These are phyloP conservation scores for Metschnikowia reukaufii DNA, from an alignment of 805 yeast genomes.

Conservation along the genomic window DNA sequence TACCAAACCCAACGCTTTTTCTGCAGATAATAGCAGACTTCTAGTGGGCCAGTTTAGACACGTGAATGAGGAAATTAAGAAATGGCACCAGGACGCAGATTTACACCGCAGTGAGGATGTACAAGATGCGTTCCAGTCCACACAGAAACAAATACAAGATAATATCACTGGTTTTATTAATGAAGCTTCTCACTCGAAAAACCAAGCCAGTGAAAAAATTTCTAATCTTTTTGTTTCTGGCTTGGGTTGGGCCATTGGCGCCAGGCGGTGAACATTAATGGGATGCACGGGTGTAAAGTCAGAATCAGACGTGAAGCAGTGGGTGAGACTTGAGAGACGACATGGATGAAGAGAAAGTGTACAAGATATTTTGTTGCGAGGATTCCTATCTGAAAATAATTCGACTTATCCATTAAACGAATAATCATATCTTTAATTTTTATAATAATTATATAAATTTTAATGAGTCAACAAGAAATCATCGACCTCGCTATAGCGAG, in stretches of 20 bases:
- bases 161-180: conserved; percentile 28
- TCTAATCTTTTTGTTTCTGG: conserved; percentile 54
- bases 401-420: background rate
- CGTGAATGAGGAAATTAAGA: conserved; percentile 39
- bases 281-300: conserved; percentile 10
- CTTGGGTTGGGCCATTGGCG: conserved; percentile 66
- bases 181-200: conserved; percentile 29
- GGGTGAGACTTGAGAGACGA: background rate
- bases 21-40: conserved; percentile 52
- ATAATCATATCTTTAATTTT: too few species aligned
- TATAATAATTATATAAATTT: too few species aligned
- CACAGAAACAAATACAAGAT: conserved; percentile 21
- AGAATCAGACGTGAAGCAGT: background rate
- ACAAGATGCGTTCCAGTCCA: conserved; percentile 14
- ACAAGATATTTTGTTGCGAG: background rate
- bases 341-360: background rate
- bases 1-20: conserved; percentile 35
- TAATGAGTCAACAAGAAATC: conserved; percentile 31
- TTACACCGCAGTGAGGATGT: conserved; percentile 15
- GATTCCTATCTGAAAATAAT: background rate
- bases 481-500: conserved; percentile 32
- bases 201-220: conserved; percentile 46
- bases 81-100: conserved; percentile 18
- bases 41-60: conserved; percentile 66
- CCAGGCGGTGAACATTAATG: conserved; percentile 24